phyloP scores from a whole-genome alignment of 2,329 filamentous ascomycete genomes.

The Cercospora brassicicola region DNA sequence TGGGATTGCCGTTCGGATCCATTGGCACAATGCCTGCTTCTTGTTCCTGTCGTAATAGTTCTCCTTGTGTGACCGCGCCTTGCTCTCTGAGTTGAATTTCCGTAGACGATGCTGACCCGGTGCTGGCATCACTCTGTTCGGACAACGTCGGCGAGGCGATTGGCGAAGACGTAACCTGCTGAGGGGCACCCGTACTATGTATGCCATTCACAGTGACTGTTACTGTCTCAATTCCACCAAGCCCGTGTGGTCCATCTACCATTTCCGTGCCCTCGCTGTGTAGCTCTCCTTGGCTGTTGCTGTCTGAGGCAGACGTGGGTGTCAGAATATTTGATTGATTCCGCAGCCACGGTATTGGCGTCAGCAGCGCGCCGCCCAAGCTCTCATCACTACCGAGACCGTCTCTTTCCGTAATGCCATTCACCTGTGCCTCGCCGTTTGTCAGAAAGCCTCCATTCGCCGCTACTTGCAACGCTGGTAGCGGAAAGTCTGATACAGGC shows the following conservation, averaged over 20 bases:
- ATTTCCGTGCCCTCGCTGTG: conserved; percentile 75
- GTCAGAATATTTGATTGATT: conserved; percentile 24
- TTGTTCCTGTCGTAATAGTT: conserved; percentile 83
- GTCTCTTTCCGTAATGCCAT: conserved; percentile 59
- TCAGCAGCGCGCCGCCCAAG: conserved; percentile 84
- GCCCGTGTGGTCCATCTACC: conserved; percentile 76
- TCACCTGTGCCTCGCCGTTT: conserved; percentile 57
- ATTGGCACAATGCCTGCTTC: conserved; percentile 72
- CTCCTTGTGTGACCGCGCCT: conserved; percentile 73
- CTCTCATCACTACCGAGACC: conserved; percentile 79
- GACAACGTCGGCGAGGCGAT: conserved; percentile 34
- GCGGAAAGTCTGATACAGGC: conserved; percentile 74
- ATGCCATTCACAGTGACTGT: conserved; percentile 71
- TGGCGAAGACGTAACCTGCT: conserved; percentile 30
- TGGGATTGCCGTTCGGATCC: conserved; percentile 24
- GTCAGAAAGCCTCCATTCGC: conserved; percentile 51
- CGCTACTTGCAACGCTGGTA: conserved; percentile 58
- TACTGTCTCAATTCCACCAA: conserved; percentile 77
- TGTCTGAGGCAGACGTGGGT: conserved; percentile 18
- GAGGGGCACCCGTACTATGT: conserved; percentile 26
- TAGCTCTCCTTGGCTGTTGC: conserved; percentile 52
- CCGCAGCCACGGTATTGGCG: conserved; percentile 85
- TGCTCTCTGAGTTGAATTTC: conserved; percentile 41
- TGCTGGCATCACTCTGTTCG: conserved; percentile 40
- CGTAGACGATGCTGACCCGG: conserved; percentile 36